Conservation (phyloP, 345 rosid species). For the Eucalyptus curtisii region DNA sequence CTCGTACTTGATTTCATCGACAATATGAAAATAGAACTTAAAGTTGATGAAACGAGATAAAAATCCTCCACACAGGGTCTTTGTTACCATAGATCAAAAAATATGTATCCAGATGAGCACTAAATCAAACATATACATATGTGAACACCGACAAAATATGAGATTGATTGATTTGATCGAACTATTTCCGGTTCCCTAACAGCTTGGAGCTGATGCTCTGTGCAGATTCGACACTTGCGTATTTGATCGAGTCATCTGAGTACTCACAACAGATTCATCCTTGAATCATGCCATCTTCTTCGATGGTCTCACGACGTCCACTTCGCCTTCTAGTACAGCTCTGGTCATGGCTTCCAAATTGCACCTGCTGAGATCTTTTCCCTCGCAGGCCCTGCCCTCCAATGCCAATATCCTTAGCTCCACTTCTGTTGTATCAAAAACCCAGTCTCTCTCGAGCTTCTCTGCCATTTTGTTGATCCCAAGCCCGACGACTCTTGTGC, state of each 20-base stretch:
- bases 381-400: not conserved
- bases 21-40: fast-evolving
- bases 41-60: not conserved
- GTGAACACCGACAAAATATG: not conserved
- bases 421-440: not conserved
- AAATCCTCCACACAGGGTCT: not conserved
- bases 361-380: not conserved
- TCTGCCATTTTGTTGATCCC: not conserved
- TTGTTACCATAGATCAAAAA: not conserved
- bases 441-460: not conserved
- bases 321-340: not conserved
- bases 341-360: not conserved
- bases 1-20: not conserved
- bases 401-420: not conserved
- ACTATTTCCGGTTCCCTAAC: not conserved
- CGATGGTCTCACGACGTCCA: not conserved
- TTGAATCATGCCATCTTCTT: not conserved
- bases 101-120: not conserved
- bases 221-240: not conserved
- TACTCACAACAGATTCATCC: not conserved
- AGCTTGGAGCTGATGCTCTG: not conserved
- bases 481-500: not conserved
- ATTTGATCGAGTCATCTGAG: not conserved
- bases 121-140: not conserved
- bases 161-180: not conserved